Evolutionary conservation across 2,329 filamentous ascomycete species (phyloP).

Genomic region (Annulohypoxylon truncatum): DNA sequence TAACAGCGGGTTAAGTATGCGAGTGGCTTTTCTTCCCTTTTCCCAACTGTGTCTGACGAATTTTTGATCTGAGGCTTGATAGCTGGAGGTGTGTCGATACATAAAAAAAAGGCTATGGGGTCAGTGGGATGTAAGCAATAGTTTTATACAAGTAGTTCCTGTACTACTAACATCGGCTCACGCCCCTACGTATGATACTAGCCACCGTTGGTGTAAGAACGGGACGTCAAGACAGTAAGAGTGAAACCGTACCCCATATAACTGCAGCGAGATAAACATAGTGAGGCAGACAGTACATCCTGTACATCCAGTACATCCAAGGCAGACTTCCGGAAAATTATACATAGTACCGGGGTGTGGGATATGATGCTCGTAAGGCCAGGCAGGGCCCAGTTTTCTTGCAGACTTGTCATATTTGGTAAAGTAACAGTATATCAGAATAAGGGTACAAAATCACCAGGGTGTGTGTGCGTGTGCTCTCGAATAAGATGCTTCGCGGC

Average conservation of each 20-base stretch:
- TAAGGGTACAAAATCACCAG: constrained; percentile 31
- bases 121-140: constrained; percentile 39
- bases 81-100: constrained; percentile 34
- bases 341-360: constrained; percentile 25
- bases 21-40: constrained; percentile 19
- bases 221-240: constrained; percentile 30
- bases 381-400: constrained; percentile 33
- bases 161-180: constrained; percentile 26
- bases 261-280: constrained; percentile 41
- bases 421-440: constrained; percentile 39
- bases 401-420: constrained; percentile 35
- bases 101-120: constrained; percentile 33
- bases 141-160: constrained; percentile 35
- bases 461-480: constrained; percentile 6
- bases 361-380: constrained; percentile 36
- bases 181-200: constrained; percentile 32
- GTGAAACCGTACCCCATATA: constrained; percentile 40
- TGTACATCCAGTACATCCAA: constrained; percentile 13
- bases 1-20: constrained; percentile 21
- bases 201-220: constrained; percentile 31
- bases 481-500: constrained; percentile 28
- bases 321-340: constrained; percentile 39
- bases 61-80: constrained; percentile 34
- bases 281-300: constrained; percentile 34
- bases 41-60: constrained; percentile 30